These are phyloP conservation scores for Malus orientalis DNA, from an alignment of 306 rosid species.

Conservation along the genomic window DNA sequence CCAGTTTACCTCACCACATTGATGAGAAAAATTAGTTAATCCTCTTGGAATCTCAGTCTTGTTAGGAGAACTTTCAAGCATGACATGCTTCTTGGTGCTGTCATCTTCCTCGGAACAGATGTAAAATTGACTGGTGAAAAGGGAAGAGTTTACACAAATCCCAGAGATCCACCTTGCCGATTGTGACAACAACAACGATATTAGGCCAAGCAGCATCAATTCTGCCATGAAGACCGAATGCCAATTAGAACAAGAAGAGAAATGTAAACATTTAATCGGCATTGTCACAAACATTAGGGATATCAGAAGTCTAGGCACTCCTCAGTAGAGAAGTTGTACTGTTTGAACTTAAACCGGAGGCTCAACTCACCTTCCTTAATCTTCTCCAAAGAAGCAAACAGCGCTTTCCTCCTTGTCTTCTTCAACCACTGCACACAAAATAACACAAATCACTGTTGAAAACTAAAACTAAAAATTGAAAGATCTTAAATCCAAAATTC, in stretches of 20 bases:
- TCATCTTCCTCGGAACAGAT: slow-evolving; percentile 63
- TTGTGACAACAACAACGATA: slow-evolving; percentile 89
- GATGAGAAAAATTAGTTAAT: slow-evolving; percentile 28
- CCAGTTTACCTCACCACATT: slow-evolving; percentile 63
- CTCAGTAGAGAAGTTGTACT: not conserved
- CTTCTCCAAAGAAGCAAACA: slow-evolving; percentile 81
- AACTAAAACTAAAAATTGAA: not conserved
- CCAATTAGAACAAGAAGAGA: not conserved
- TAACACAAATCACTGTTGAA: not conserved
- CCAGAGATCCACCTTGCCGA: slow-evolving; percentile 84
- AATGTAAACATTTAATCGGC: not conserved
- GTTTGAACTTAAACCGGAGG: not conserved
- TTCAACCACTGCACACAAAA: slow-evolving; percentile 64
- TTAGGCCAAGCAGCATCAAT: slow-evolving; percentile 91
- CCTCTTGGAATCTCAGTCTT: slow-evolving; percentile 29
- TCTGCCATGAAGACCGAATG: slow-evolving; percentile 40
- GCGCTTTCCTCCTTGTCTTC: slow-evolving; percentile 84
- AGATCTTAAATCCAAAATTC: not conserved
- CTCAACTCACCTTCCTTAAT: slow-evolving; percentile 71
- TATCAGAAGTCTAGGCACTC: not conserved
- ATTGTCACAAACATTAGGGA: not conserved
- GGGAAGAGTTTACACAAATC: slow-evolving; percentile 81
- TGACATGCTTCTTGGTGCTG: slow-evolving; percentile 14
- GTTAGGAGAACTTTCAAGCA: slow-evolving; percentile 30
- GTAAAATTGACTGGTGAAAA: slow-evolving; percentile 62